Conservation (phyloP, 768 basidiomycete species). For the Daedalea quercina region DNA sequence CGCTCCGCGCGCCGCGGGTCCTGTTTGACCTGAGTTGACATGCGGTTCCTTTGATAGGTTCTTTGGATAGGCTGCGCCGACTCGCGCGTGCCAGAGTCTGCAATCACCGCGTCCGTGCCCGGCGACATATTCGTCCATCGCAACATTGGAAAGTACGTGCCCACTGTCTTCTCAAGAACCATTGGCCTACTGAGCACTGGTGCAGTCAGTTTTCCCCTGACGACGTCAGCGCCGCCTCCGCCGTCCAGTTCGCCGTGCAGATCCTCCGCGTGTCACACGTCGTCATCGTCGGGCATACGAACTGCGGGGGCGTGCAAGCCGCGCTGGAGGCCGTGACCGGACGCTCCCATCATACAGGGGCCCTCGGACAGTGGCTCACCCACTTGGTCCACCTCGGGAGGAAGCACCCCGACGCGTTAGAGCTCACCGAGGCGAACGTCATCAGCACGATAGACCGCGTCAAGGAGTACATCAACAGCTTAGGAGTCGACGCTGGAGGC, state of each 20-base stretch:
- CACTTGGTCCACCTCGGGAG: too few relatives aligned
- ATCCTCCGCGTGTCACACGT: neutral
- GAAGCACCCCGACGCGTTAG: too few relatives aligned
- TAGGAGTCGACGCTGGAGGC: too few relatives aligned
- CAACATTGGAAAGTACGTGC: constrained; percentile 76
- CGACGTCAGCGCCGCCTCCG: constrained; percentile 10
- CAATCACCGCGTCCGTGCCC: constrained; percentile 56
- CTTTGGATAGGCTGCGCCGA: constrained; percentile 83
- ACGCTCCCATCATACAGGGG: neutral
- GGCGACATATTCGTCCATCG: constrained; percentile 78
- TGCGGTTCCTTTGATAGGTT: constrained; percentile 32
- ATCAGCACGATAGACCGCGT: too few relatives aligned
- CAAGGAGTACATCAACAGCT: too few relatives aligned
- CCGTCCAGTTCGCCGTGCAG: constrained; percentile 10
- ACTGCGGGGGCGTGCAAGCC: neutral
- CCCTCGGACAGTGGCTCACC: neutral
- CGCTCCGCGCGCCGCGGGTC: neutral
- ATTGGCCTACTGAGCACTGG: too few relatives aligned
- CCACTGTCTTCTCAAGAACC: too few relatives aligned
- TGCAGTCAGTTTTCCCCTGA: constrained; percentile 10
- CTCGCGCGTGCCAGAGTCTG: constrained; percentile 76
- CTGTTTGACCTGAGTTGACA: too few relatives aligned
- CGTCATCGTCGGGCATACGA: constrained; percentile 5
- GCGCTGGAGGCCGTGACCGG: neutral
- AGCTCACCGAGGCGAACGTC: too few relatives aligned